These are phyloP conservation scores for Maudiozyma pseudohumilis DNA, from an alignment of 805 yeast species.

Conservation along the genomic window DNA sequence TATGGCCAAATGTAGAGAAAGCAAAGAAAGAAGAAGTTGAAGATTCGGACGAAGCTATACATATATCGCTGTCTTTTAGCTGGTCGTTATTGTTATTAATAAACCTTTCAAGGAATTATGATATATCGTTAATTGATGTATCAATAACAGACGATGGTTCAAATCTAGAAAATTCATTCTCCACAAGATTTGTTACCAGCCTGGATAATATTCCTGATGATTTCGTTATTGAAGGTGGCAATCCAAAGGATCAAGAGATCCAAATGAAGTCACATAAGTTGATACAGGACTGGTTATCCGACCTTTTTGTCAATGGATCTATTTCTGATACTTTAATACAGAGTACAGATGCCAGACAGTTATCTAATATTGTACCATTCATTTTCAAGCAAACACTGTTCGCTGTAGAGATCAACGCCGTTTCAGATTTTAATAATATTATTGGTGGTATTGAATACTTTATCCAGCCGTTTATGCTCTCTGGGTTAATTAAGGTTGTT, in stretches of 20 bases:
- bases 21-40: slow-evolving; percentile 13
- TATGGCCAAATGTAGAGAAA: slow-evolving; percentile 21
- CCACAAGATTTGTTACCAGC: slow-evolving; percentile 22
- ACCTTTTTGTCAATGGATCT: slow-evolving; percentile 75
- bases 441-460: slow-evolving; percentile 81
- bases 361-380: slow-evolving; percentile 58
- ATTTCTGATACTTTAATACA: slow-evolving; percentile 75
- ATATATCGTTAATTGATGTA: slow-evolving; percentile 25
- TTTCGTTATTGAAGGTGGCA: slow-evolving; percentile 19
- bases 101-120: slow-evolving; percentile 32
- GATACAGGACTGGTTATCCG: slow-evolving; percentile 66
- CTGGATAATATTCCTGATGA: slow-evolving; percentile 18
- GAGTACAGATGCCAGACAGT: slow-evolving; percentile 54
- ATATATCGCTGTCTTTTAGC: slow-evolving; percentile 67
- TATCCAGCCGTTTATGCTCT: slow-evolving; percentile 64
- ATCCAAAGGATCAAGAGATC: slow-evolving; percentile 18
- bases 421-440: slow-evolving; percentile 49
- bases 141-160: slow-evolving; percentile 16
- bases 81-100: slow-evolving; percentile 41
- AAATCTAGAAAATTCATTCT: slow-evolving; percentile 22
- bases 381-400: slow-evolving; percentile 63
- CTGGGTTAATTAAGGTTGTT: slow-evolving; percentile 44
- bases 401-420: slow-evolving; percentile 42
- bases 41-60: slow-evolving; percentile 27
- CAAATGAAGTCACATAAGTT: slow-evolving; percentile 23